Percentiles rank a stretch among this genome's conserved stretches.
Evolutionary conservation across 306 rosid genomes (phyloP).

Genomic region (Pyrus betulifolia): DNA sequence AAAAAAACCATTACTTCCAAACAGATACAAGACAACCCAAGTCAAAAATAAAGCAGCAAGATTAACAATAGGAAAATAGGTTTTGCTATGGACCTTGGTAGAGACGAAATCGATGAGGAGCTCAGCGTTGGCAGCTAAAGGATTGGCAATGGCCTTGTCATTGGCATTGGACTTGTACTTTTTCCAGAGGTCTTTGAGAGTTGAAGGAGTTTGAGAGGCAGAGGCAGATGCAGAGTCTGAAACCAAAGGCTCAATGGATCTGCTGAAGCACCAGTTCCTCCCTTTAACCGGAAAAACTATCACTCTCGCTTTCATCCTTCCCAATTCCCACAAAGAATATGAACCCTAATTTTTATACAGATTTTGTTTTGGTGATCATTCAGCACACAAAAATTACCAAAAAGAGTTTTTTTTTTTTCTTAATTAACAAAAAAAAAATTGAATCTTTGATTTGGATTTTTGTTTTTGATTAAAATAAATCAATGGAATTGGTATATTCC

Average conservation of each 20-base stretch:
- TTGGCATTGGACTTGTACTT: conserved; percentile 39
- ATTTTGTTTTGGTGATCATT: neutral
- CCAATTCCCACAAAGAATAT: neutral
- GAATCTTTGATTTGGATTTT: neutral
- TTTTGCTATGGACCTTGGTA: conserved; percentile 34
- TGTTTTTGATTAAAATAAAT: neutral
- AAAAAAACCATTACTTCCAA: neutral
- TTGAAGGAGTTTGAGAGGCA: conserved; percentile 39
- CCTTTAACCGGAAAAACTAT: conserved; percentile 81
- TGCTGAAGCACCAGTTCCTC: conserved; percentile 75
- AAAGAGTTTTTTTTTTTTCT: neutral
- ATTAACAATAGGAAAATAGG: too few relatives aligned
- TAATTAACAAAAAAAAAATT: neutral
- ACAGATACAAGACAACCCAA: neutral
- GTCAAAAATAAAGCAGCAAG: neutral
- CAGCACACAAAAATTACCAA: neutral
- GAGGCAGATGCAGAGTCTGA: conserved; percentile 25
- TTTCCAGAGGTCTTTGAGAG: conserved; percentile 54
- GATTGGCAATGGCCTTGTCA: conserved; percentile 25
- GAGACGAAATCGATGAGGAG: conserved; percentile 50
- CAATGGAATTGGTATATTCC: neutral
- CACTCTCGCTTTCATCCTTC: conserved; percentile 72
- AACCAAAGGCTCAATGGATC: conserved; percentile 42
- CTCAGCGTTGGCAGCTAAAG: conserved; percentile 47
- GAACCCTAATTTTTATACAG: neutral